Evolutionary conservation across 1,284 basidiomycete species (phyloP).

Genomic region (Tilletia indica): DNA sequence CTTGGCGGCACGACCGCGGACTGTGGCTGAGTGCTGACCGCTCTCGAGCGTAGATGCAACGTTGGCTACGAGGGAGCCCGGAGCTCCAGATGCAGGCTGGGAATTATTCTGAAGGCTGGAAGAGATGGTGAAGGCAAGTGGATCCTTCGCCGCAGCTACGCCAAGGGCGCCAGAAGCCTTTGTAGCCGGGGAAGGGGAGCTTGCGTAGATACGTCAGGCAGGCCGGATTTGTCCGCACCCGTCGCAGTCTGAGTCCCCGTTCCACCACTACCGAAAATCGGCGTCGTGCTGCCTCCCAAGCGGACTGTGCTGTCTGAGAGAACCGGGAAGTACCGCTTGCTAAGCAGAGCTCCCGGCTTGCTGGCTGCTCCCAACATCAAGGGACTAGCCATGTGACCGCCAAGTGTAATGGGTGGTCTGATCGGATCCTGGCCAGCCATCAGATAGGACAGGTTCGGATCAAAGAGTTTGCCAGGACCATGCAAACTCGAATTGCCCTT

Average conservation of each 20-base stretch:
- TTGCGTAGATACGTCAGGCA: neutral
- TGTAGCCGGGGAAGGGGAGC: neutral
- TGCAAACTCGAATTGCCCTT: constrained; percentile 16
- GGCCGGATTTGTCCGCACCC: neutral
- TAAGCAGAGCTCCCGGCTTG: constrained; percentile 27
- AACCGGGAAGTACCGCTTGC: constrained; percentile 67
- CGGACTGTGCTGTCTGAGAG: constrained; percentile 73
- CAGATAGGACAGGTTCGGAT: constrained; percentile 14
- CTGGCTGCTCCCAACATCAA: constrained; percentile 30
- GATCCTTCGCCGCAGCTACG: constrained; percentile 19
- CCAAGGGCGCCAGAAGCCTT: constrained; percentile 16
- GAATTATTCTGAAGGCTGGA: constrained; percentile 13
- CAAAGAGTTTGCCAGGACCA: constrained; percentile 11
- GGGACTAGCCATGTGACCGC: constrained; percentile 33
- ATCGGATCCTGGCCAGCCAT: neutral
- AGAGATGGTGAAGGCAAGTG: constrained; percentile 32
- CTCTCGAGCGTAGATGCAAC: neutral
- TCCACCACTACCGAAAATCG: constrained; percentile 26
- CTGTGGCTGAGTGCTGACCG: neutral
- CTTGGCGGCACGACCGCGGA: constrained; percentile 8
- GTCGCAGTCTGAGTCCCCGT: neutral
- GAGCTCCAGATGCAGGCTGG: neutral
- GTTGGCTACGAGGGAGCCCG: neutral
- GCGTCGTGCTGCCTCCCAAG: constrained; percentile 70
- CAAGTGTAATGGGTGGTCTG: constrained; percentile 23